A percentile compares a stretch with the other conserved stretches of the same genome.
phyloP scores from a whole-genome alignment of 2,329 filamentous ascomycete genomes.

The Fusarium guadeloupense region DNA sequence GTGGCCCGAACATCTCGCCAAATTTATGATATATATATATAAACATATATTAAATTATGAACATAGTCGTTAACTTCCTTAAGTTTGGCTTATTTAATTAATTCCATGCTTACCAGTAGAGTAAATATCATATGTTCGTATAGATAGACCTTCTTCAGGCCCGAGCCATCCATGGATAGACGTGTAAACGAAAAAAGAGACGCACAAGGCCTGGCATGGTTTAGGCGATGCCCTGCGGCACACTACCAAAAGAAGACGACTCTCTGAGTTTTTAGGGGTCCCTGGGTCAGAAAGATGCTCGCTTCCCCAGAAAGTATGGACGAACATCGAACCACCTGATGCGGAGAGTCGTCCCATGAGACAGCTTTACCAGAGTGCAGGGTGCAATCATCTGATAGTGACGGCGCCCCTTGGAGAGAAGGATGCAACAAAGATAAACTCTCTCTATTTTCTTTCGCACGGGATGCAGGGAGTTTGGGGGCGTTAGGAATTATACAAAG shows the following conservation, averaged over 20 bases:
- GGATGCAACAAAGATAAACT: constrained; percentile 16
- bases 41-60: too few species aligned
- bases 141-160: too few species aligned
- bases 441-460: constrained; percentile 24
- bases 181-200: constrained; percentile 30
- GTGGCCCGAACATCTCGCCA: too few species aligned
- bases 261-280: constrained; percentile 25
- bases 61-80: too few species aligned
- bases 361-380: constrained; percentile 14
- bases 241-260: constrained; percentile 29
- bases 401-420: constrained; percentile 19
- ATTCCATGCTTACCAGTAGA: too few species aligned
- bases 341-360: constrained; percentile 39
- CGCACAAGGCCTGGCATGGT: constrained; percentile 4
- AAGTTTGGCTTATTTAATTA: too few species aligned
- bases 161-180: too few species aligned
- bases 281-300: constrained; percentile 21
- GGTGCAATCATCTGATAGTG: constrained; percentile 41
- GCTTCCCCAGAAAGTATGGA: constrained; percentile 38
- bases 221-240: constrained; percentile 18
- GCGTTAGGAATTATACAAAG: constrained; percentile 37
- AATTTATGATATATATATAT: too few species aligned
- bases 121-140: too few species aligned
- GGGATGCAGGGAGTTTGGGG: constrained; percentile 18
- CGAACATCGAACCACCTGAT: constrained; percentile 43